A percentile compares a stretch with the other conserved stretches of the same genome.
Evolutionary conservation across 2,329 filamentous ascomycete genomes (phyloP).

Genomic region (Alternaria sp.): DNA sequence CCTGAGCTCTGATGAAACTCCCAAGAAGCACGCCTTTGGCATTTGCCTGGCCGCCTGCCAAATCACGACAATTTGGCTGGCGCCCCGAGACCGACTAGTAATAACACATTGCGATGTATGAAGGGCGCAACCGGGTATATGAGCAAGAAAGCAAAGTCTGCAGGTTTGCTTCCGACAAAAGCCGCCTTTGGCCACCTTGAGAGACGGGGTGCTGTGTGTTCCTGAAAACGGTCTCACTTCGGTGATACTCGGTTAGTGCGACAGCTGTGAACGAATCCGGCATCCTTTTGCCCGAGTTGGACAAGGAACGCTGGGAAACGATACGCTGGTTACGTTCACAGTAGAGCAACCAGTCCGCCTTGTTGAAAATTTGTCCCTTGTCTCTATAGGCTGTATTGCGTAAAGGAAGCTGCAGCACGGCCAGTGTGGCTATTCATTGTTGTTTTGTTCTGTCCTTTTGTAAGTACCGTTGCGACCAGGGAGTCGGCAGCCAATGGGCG

Average conservation of each 20-base stretch:
- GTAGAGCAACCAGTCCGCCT: not conserved
- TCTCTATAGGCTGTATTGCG: not conserved
- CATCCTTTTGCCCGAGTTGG: not conserved
- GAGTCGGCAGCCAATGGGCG: not conserved
- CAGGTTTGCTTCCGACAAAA: not conserved
- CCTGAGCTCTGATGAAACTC: not conserved
- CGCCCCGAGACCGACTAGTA: not conserved
- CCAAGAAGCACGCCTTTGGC: not conserved
- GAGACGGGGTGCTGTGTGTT: not conserved
- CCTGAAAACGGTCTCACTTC: slow-evolving; percentile 2
- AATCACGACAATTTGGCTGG: not conserved
- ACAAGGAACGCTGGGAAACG: not conserved
- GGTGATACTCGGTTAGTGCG: not conserved
- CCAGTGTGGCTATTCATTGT: not conserved
- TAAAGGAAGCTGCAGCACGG: not conserved
- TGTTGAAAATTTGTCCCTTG: not conserved
- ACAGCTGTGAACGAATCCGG: slow-evolving; percentile 4
- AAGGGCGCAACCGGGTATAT: not conserved
- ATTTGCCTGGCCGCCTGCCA: not conserved
- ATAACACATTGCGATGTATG: not conserved
- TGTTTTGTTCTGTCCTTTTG: not conserved
- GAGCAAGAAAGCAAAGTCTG: slow-evolving; percentile 1
- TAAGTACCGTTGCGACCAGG: not conserved
- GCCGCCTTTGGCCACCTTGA: not conserved
- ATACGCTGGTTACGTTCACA: not conserved